A percentile compares a stretch with the other conserved stretches of the same genome.
phyloP scores from a whole-genome alignment of 352 stramenopile species.

The Poterioochromonas sp. region DNA sequence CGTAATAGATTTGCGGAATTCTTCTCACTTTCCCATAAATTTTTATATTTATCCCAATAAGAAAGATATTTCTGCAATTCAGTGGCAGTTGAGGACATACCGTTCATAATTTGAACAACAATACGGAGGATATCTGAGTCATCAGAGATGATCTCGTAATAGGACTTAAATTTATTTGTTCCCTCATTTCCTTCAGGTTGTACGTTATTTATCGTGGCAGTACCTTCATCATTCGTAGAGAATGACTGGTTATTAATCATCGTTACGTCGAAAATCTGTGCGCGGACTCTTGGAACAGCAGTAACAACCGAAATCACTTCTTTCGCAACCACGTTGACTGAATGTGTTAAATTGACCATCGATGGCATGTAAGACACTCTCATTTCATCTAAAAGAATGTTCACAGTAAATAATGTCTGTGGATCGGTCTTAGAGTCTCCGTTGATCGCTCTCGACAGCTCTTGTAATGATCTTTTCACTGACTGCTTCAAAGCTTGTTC shows the following conservation, averaged over 20 bases:
- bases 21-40: constrained; percentile 52
- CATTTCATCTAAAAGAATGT: constrained; percentile 80
- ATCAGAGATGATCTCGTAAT: constrained; percentile 86
- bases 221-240: neutral
- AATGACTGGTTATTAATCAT: too few species aligned
- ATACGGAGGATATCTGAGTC: constrained; percentile 89
- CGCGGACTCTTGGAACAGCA: constrained; percentile 68
- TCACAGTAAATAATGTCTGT: constrained; percentile 76
- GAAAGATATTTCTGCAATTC: constrained; percentile 85
- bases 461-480: constrained; percentile 84
- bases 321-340: constrained; percentile 85
- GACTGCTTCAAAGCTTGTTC: constrained; percentile 62
- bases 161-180: constrained; percentile 51
- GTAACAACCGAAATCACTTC: constrained; percentile 87
- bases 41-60: constrained; percentile 83
- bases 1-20: constrained; percentile 82
- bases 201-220: neutral
- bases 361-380: constrained; percentile 82
- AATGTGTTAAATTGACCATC: constrained; percentile 83
- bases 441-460: constrained; percentile 84
- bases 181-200: constrained; percentile 30
- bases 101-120: constrained; percentile 88
- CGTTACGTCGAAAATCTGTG: neutral
- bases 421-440: constrained; percentile 71
- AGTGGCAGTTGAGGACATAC: constrained; percentile 79